Evolutionary conservation across 2,329 filamentous ascomycete genomes (phyloP).

Genomic region (Graphiopsis chlorocephala): DNA sequence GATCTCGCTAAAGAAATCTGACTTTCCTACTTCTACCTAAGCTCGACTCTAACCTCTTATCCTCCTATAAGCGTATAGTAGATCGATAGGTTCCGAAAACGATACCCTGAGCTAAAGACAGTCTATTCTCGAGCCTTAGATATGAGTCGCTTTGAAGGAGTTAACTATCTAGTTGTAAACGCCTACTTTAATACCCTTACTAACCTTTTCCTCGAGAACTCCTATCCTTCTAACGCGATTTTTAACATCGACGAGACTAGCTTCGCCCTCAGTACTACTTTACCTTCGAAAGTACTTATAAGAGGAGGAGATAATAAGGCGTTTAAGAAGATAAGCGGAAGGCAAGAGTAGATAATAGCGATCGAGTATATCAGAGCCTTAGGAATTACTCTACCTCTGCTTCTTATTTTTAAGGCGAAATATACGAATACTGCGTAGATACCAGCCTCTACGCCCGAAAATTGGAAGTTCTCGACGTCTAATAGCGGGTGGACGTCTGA

Average conservation of each 20-base stretch:
- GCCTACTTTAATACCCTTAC: slow-evolving; percentile 13
- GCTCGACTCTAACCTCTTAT: too few species aligned
- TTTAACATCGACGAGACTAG: too few species aligned
- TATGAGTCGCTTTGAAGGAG: slow-evolving; percentile 1
- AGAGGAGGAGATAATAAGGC: background rate
- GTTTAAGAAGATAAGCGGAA: slow-evolving; percentile 15
- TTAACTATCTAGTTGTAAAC: slow-evolving; percentile 4
- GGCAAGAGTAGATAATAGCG: slow-evolving; percentile 18
- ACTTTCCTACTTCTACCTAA: too few species aligned
- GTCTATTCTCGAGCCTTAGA: slow-evolving; percentile 9
- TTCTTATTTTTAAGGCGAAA: too few species aligned
- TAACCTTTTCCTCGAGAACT: too few species aligned
- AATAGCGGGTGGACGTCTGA: background rate
- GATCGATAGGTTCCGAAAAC: slow-evolving; percentile 13
- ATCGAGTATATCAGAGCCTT: slow-evolving; percentile 17
- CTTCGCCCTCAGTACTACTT: too few species aligned
- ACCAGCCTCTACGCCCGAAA: background rate
- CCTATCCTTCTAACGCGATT: too few species aligned
- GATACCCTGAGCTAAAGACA: slow-evolving; percentile 6
- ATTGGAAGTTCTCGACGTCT: background rate
- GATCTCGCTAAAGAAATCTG: slow-evolving; percentile 1
- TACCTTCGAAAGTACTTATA: too few species aligned
- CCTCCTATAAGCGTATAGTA: slow-evolving; percentile 5
- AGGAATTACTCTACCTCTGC: too few species aligned
- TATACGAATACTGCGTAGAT: slow-evolving; percentile 12